Evolutionary conservation across 2,329 filamentous ascomycete species (phyloP).

Genomic region (Drechslerella dactyloides): DNA sequence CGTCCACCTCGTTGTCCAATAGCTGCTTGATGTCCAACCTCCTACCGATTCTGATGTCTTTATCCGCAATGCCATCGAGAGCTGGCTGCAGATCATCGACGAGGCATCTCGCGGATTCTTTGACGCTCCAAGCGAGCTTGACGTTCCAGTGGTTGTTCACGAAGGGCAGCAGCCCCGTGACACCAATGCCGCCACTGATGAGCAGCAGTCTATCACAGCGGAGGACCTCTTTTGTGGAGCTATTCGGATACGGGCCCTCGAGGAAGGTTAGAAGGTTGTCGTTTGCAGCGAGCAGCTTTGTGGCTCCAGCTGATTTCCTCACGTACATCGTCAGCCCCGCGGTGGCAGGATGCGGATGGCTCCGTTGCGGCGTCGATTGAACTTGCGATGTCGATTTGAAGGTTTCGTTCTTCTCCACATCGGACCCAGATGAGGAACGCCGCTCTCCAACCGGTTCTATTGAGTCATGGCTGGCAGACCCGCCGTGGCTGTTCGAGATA

Average conservation of each 20-base stretch:
- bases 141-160: constrained; percentile 57
- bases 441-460: not conserved
- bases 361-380: not conserved
- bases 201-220: constrained; percentile 58
- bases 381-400: constrained; percentile 1
- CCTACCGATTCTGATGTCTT: constrained; percentile 57
- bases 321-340: constrained; percentile 58
- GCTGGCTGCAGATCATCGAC: constrained; percentile 55
- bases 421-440: not conserved
- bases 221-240: constrained; percentile 54
- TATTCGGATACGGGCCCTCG: constrained; percentile 59
- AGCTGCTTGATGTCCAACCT: constrained; percentile 57
- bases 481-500: not conserved
- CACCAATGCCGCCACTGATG: constrained; percentile 62
- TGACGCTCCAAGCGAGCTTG: constrained; percentile 59
- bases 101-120: constrained; percentile 54
- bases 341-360: constrained; percentile 13
- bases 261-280: constrained; percentile 57
- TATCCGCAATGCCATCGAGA: constrained; percentile 56
- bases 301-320: constrained; percentile 58
- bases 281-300: constrained; percentile 55
- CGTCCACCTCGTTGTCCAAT: constrained; percentile 56
- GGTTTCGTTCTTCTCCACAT: constrained; percentile 14
- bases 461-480: constrained; percentile 3
- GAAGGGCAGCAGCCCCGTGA: constrained; percentile 60